Evolutionary conservation across 805 yeast genomes (phyloP).

Genomic region (Metschnikowia cerradonensis): DNA sequence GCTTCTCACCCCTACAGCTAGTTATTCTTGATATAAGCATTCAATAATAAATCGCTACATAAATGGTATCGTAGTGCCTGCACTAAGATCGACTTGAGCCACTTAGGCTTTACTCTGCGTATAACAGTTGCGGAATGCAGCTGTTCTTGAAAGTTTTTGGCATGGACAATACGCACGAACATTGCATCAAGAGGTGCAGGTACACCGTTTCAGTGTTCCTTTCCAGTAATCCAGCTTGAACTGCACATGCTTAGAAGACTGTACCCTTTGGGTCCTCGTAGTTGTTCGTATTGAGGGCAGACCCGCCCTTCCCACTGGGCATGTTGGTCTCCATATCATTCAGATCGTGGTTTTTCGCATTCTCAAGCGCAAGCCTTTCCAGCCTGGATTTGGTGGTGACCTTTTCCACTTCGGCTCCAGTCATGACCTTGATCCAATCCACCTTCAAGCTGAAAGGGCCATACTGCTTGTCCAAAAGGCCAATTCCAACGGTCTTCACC

Average conservation of each 20-base stretch:
- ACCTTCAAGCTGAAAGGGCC: constrained; percentile 71
- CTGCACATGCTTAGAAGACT: constrained; percentile 21
- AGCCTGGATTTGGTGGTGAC: constrained; percentile 35
- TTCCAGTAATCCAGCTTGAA: neutral
- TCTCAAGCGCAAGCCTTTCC: constrained; percentile 17
- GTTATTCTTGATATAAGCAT: neutral
- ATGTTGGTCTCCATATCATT: constrained; percentile 18
- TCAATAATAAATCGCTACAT: neutral
- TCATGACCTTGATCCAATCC: constrained; percentile 69
- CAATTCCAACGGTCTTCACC: constrained; percentile 72
- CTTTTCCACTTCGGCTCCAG: constrained; percentile 48
- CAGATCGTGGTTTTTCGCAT: constrained; percentile 4
- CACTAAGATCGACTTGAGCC: neutral
- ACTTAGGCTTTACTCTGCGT: too few species aligned
- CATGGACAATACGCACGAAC: neutral
- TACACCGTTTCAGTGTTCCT: neutral
- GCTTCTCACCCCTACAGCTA: neutral
- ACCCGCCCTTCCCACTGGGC: constrained; percentile 23
- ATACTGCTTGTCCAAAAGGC: constrained; percentile 69
- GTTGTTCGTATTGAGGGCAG: constrained; percentile 26
- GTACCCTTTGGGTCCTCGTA: constrained; percentile 33
- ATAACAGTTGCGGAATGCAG: neutral
- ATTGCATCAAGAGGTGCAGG: neutral
- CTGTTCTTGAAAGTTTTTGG: neutral
- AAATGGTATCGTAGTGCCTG: constrained; percentile 1